Evolutionary conservation across 2,329 filamentous ascomycete genomes (phyloP), one percentile per base, ranked within the genome.

Genomic region (Phaeosphaeria sp.): DNA sequence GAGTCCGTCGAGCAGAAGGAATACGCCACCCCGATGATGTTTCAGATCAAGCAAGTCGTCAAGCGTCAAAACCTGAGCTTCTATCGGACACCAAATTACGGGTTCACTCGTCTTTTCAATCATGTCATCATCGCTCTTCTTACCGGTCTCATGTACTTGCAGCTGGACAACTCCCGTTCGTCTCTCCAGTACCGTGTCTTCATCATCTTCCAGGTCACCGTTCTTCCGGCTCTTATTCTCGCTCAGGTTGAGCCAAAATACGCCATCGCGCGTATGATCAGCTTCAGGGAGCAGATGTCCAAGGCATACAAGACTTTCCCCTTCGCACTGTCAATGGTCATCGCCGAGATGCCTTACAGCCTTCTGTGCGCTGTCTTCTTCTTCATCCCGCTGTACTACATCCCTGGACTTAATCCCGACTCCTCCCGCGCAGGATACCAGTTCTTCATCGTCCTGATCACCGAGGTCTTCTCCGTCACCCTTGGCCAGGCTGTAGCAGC

Each of bases 31-130:
- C 91, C 93, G 0, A 77, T 93, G 8, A 81, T 80, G 78, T 91
- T 93, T 74, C 93, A 97, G 81, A 86, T 96, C 75, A 89, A 87
- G 76, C 78, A 91, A 2, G 92, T 96, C 27, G 84, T 87, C 65
- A 82, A 80, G 56, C 88, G 93, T 56, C 92, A 89, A 63, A 90
- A 92, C 74, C 81, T 92, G 3, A 85, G 91, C 0, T 94, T 91
- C 81, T 97, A 91, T 91, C 85, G 93, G 43, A 91, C 90, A 1
- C 91, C 91, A 36, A 93, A 96, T 79, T 97, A 97, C 74, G 88
- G 92, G 51, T 95, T 96, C 76, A 96, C 92, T 0, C 87, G 92
- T 18, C 81, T 96, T 18, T 96, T 94, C 82, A 93, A 91, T 72
- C 92, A 96, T 74, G 81, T 94, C 58, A 86, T 88, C 59, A 91